Evolutionary conservation across 2,329 filamentous ascomycete species (phyloP), one percentile per base, ranked within the genome.

Genomic region (Diaporthe sp.): DNA sequence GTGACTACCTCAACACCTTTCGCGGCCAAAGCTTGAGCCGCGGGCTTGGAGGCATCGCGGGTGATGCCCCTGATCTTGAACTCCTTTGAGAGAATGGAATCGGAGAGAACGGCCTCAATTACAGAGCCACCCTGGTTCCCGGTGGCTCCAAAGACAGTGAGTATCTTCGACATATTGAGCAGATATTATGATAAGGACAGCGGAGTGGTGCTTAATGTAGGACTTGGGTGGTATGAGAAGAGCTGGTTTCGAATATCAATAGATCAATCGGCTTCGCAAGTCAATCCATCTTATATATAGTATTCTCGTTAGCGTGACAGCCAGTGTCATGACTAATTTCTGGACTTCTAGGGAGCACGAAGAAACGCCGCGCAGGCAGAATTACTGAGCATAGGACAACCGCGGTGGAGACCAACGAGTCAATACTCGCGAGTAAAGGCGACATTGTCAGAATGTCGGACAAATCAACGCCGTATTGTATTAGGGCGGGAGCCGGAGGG

Each of bases 51-150:
- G 1, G 80, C 77, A 78, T 87, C 83, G n/a, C 87, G 84, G 4
- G 87, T 89, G 73, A 89, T 80, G 60, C 82, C 87, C 2, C 87
- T 85, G 60, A 89, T 81, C 35, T 81, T 82, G 81, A 84, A 89
- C 60, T 85, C 80, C 40, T 84, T 81, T 50, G 83, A 85, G 22
- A 88, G 83, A n/a, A 78, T 79, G 3, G 87, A 78, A 81, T 89
- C 85, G 71, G 82, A 82, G 75, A 89, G 85, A 76, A 89, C 82
- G 69, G 82, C 80, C 4, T 79, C 76, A 72, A 88, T 82, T 40
- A 89, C 85, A 40, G 86, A 87, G 47, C 85, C 85, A 55, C 87
- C 88, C 78, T 89, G 87, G 75, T 84, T 83, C 73, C 87, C 87
- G 3, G 87, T 88, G 70, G 85, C 86, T 35, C 87, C 87, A 67